Evolutionary conservation across 2,329 filamentous ascomycete species (phyloP).

Genomic region (Sclerotiophoma versabilis): DNA sequence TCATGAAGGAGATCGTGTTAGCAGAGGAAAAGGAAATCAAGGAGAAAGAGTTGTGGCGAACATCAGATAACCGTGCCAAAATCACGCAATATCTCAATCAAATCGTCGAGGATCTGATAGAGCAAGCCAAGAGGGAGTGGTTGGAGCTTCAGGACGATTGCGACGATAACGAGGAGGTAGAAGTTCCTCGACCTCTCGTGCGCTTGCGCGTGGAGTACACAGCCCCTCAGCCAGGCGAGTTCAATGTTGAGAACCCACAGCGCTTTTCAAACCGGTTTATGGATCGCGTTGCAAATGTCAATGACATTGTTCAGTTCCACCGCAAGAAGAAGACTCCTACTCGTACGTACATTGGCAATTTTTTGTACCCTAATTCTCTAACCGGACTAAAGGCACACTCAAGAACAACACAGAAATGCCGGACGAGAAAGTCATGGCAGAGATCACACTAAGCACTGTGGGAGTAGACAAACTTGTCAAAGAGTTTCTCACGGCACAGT

Average conservation of each 20-base stretch:
- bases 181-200: constrained; percentile 80
- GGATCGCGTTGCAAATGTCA: constrained; percentile 89
- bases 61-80: constrained; percentile 82
- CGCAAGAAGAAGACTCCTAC: constrained; percentile 75
- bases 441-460: constrained; percentile 73
- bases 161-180: constrained; percentile 63
- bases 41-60: constrained; percentile 75
- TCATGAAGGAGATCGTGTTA: constrained; percentile 82
- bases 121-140: constrained; percentile 84
- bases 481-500: constrained; percentile 86
- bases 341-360: constrained; percentile 23
- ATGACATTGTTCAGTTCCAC: constrained; percentile 92
- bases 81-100: constrained; percentile 78
- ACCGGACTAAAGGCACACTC: constrained; percentile 44
- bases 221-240: constrained; percentile 81
- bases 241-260: constrained; percentile 93
- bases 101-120: constrained; percentile 86
- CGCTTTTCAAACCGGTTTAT: constrained; percentile 93
- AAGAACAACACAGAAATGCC: constrained; percentile 65
- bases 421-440: constrained; percentile 68
- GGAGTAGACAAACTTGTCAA: constrained; percentile 89
- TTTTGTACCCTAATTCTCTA: neutral
- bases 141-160: constrained; percentile 67
- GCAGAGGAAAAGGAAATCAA: constrained; percentile 78
- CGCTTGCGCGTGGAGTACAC: constrained; percentile 91